Evolutionary conservation across 129 eudicot genomes (phyloP).

Genomic region (Flaveria bidentis): DNA sequence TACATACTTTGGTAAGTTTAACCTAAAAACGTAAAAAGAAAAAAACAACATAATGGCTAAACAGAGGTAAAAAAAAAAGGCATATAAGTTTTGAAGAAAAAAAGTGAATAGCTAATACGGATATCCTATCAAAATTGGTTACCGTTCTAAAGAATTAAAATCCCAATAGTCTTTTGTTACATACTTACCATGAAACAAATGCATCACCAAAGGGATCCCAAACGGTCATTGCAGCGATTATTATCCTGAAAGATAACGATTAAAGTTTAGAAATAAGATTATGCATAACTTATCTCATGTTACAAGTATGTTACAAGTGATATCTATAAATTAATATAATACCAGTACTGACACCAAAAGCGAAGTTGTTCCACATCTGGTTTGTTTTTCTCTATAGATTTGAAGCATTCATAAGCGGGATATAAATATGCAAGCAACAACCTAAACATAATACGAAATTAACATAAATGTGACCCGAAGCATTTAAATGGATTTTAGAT

Average conservation of each 20-base stretch:
- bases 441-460: constrained; percentile 42
- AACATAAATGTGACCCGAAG: not conserved
- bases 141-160: not conserved
- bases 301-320: not conserved
- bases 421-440: constrained; percentile 88
- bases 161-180: not conserved
- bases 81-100: not conserved
- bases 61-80: too few species aligned
- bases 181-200: constrained; percentile 65
- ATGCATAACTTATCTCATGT: not conserved
- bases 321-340: not conserved
- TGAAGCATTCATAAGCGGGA: constrained; percentile 95
- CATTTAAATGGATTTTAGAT: not conserved
- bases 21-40: too few species aligned
- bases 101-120: not conserved
- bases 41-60: too few species aligned
- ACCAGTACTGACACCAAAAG: constrained; percentile 99
- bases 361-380: constrained; percentile 82
- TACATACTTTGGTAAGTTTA: too few species aligned
- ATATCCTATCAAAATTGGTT: not conserved
- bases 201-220: constrained; percentile 82
- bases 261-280: not conserved
- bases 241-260: constrained; percentile 59
- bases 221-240: constrained; percentile 79
- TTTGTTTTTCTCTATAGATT: constrained; percentile 76